These are phyloP conservation scores for Kazachstania psychrophila DNA, from an alignment of 805 yeast species.

Conservation along the genomic window DNA sequence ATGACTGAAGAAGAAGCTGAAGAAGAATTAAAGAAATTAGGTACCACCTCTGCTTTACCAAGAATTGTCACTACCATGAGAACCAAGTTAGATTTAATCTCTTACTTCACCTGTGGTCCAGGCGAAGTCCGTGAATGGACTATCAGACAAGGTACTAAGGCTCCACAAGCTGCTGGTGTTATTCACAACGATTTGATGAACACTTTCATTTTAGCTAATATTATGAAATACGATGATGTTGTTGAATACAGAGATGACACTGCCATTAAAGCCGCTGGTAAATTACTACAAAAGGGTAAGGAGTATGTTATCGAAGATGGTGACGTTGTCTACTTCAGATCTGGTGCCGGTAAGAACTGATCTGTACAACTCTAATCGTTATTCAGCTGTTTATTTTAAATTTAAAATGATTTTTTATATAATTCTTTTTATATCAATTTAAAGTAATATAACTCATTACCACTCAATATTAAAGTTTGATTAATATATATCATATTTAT, in stretches of 20 bases:
- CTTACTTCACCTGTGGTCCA: slow-evolving; percentile 93
- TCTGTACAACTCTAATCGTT: too few relatives aligned
- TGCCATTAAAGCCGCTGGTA: slow-evolving; percentile 79
- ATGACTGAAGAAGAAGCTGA: slow-evolving; percentile 78
- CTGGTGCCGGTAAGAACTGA: slow-evolving; percentile 85
- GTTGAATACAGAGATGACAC: slow-evolving; percentile 72
- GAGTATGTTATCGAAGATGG: slow-evolving; percentile 93
- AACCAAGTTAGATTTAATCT: slow-evolving; percentile 72
- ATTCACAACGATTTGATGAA: slow-evolving; percentile 92
- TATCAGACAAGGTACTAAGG: slow-evolving; percentile 79
- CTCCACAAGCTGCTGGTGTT: slow-evolving; percentile 99
- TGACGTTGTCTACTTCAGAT: slow-evolving; percentile 83
- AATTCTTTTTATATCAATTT: too few relatives aligned
- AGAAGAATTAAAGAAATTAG: slow-evolving; percentile 64
- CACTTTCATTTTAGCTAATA: slow-evolving; percentile 90
- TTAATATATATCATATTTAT: too few relatives aligned
- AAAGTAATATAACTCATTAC: too few relatives aligned
- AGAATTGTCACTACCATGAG: slow-evolving; percentile 82
- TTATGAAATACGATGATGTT: slow-evolving; percentile 77
- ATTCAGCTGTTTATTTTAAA: too few relatives aligned
- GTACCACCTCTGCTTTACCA: slow-evolving; percentile 75
- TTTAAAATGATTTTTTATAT: too few relatives aligned
- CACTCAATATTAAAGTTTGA: too few relatives aligned
- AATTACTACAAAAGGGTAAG: slow-evolving; percentile 85
- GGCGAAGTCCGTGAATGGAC: slow-evolving; percentile 99